phyloP scores from a whole-genome alignment of 2,329 filamentous ascomycete species.

The Xylariales sp. region DNA sequence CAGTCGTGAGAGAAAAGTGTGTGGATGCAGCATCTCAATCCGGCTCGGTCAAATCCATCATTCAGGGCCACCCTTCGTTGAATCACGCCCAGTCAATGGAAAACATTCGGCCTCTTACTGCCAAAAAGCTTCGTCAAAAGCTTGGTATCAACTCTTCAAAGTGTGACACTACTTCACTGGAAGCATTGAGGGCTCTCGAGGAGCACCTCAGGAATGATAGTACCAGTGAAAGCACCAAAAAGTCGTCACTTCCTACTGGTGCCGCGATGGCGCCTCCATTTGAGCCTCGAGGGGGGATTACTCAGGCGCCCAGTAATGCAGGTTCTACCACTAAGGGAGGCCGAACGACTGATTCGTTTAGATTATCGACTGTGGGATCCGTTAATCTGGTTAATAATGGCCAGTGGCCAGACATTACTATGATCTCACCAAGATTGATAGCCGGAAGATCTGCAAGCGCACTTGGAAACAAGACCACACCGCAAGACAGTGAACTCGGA shows the following conservation, averaged over 20 bases:
- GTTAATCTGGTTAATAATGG: too few relatives aligned
- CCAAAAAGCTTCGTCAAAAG: constrained; percentile 9
- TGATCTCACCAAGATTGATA: too few relatives aligned
- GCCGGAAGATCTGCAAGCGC: too few relatives aligned
- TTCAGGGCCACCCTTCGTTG: constrained; percentile 6
- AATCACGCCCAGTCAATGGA: constrained; percentile 13
- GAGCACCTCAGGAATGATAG: constrained; percentile 10
- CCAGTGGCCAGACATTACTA: too few relatives aligned
- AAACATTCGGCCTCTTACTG: constrained; percentile 8
- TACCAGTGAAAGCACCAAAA: constrained; percentile 8
- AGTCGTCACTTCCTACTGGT: constrained; percentile 31
- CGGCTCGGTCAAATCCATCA: constrained; percentile 14
- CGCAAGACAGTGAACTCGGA: constrained; percentile 11
- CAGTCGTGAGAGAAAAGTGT: constrained; percentile 19
- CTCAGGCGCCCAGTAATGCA: constrained; percentile 7
- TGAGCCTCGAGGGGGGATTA: constrained; percentile 31
- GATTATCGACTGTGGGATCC: too few relatives aligned
- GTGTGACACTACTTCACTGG: constrained; percentile 14
- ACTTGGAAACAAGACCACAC: too few relatives aligned
- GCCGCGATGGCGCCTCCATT: constrained; percentile 47
- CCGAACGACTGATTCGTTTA: not conserved
- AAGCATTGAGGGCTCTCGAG: constrained; percentile 17
- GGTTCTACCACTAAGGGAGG: constrained; percentile 5
- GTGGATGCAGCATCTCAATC: constrained; percentile 14
- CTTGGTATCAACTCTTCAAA: constrained; percentile 22